Evolutionary conservation across 306 rosid genomes (phyloP).

Genomic region (Quercus parvula): DNA sequence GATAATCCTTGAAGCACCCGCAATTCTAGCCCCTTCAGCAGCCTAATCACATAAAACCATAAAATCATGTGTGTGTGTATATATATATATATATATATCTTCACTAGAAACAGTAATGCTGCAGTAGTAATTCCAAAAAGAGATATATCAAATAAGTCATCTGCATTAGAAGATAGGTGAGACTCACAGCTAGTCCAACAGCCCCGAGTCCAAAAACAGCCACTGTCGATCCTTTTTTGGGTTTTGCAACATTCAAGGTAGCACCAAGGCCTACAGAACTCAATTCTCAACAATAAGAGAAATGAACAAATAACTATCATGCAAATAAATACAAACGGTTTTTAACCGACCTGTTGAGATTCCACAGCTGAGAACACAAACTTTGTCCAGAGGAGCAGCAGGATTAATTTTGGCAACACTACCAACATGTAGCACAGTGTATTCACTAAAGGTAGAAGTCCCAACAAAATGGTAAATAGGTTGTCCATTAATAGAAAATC

Average conservation of each 20-base stretch:
- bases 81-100: not conserved
- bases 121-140: too few relatives aligned
- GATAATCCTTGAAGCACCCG: slow-evolving; percentile 72
- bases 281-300: too few relatives aligned
- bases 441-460: slow-evolving; percentile 84
- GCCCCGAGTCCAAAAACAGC: slow-evolving; percentile 89
- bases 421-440: slow-evolving; percentile 73
- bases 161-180: too few relatives aligned
- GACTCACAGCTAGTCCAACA: slow-evolving; percentile 88
- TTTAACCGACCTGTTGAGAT: slow-evolving; percentile 59
- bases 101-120: too few relatives aligned
- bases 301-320: too few relatives aligned
- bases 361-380: slow-evolving; percentile 89
- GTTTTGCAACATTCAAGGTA: slow-evolving; percentile 81
- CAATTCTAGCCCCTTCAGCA: slow-evolving; percentile 83
- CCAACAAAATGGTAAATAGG: slow-evolving; percentile 80
- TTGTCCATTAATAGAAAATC: slow-evolving; percentile 68
- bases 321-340: not conserved
- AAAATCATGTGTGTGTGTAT: not conserved
- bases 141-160: too few relatives aligned
- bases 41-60: slow-evolving; percentile 32
- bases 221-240: slow-evolving; percentile 66
- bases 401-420: slow-evolving; percentile 81
- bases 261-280: slow-evolving; percentile 71
- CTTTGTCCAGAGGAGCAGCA: slow-evolving; percentile 86